These are phyloP conservation scores for Pyrenophora teres DNA, from an alignment of 2,329 filamentous ascomycete species.

Conservation along the genomic window DNA sequence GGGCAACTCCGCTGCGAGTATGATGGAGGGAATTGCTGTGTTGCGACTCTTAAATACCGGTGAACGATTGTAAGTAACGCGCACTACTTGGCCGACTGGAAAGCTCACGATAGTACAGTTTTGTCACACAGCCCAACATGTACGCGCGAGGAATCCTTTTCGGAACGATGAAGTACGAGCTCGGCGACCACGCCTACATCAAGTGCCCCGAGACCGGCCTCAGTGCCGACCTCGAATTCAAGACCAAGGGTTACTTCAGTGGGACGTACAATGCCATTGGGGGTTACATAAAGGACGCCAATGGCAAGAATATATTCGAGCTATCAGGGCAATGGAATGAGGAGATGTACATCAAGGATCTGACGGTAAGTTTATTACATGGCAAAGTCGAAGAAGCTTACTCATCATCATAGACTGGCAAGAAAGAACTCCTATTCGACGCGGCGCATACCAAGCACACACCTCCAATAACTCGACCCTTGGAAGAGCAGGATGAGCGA, in stretches of 20 bases:
- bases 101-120: constrained; percentile 57
- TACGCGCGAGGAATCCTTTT: constrained; percentile 96
- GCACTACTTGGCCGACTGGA: neutral
- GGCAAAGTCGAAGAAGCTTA: neutral
- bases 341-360: constrained; percentile 89
- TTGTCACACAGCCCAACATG: constrained; percentile 98
- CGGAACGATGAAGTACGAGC: constrained; percentile 99
- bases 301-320: constrained; percentile 86
- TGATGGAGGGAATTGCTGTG: constrained; percentile 97
- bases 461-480: constrained; percentile 71
- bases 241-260: constrained; percentile 96
- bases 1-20: constrained; percentile 93
- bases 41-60: constrained; percentile 81
- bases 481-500: constrained; percentile 84
- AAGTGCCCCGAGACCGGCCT: constrained; percentile 87
- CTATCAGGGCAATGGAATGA: constrained; percentile 89
- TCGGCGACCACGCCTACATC: constrained; percentile 93
- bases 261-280: constrained; percentile 97
- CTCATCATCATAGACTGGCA: constrained; percentile 69
- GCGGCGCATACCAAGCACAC: constrained; percentile 78
- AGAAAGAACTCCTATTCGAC: constrained; percentile 89
- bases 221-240: constrained; percentile 93
- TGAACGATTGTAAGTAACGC: constrained; percentile 75
- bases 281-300: constrained; percentile 84
- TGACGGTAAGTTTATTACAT: constrained; percentile 62